Base-by-base conservation (phyloP, 148 eudicot genomes). In the Bassia scoparia region DNA sequence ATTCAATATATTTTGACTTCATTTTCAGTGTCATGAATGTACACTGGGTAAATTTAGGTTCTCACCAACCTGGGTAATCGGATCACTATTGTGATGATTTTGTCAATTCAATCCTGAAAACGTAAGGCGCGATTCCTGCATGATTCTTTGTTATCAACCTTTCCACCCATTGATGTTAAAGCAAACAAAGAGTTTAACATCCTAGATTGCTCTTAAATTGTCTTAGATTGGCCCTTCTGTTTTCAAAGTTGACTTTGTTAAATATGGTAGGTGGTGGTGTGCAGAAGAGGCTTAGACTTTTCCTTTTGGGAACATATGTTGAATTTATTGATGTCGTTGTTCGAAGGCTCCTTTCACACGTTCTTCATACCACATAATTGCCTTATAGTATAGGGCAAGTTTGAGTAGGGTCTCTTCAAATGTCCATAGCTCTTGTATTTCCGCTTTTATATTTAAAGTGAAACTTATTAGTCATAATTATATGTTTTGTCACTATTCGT, bases 281-380 rank as follows among this genome's bases (percentile, higher is more conserved):
- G 24, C 2, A 17, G 38, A 0, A 61, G 72, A 1, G 76, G 21
- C 18, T 50, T 31, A 0, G n/a, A 76, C 33, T 20, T 70, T 75
- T 18, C 80, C 80, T n/a, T 16, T 55, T 68, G 75, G 68, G 74
- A 81, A 41, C 80, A 81, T 2, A 72, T 17, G 8, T 52, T 38
- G 7, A 68, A n/a, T 74, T 21, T 43, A 62, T 1, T 38, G 74
- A 9, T 27, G 0, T 4, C 7, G 1, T 41, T 61, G 6, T 31
- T 43, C 12, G 50, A 46, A 15, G n/a, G n/a, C n/a, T n/a, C 11
- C 2, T 46, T 9, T 46, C 67, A 8, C 41, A n/a, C 2, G 43
- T 78, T 77, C 10, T 72, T 73, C n/a, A 20, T 21, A 30, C 81
- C 81, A 78, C 10, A 78, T 27, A 4, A 30, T 7, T 6, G 81